Evolutionary conservation across 2,329 filamentous ascomycete genomes (phyloP), one percentile per base, ranked within the genome.

Genomic region (Trichoderma koningii): DNA sequence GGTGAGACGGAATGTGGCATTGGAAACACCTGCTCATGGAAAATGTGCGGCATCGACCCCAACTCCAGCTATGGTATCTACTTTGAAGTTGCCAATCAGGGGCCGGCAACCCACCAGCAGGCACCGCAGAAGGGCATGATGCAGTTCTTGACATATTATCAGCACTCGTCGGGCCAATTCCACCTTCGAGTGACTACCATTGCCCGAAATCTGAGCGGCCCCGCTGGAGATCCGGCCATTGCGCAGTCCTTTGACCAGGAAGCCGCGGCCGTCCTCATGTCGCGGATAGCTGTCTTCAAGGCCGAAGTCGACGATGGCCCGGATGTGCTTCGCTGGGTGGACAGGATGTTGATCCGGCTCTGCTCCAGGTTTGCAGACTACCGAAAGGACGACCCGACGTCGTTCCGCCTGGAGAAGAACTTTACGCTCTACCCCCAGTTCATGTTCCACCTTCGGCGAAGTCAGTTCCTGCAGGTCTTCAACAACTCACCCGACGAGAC

Each of bases 401-500:
- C 94, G 0, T 99, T 99, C 87, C 87, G 93, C 42, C 80, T 97
- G 68, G 95, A 99, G 79, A 97, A 97, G 87, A 99, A 99, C 82
- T 99, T 99, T 75, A 98, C 94, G 0, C 85, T 99, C 17, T 99
- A 99, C 75, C 95, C 95, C 28, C 95, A 99, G 76, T 99, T 99
- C 80, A 99, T 99, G 95, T 99, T 99, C 84, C 95, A 99, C 77
- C 85, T 99, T 67, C 90, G 95, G 71, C 88, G 95, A 78, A 97
- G 93, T 78, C 95, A 98, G 78, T 99, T 99, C 82, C 79, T 99
- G 69, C 95, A 99, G 75, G 93, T 99, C 65, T 99, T 99, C 86
- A 99, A 99, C 83, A 99, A 98, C 78, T 98, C 94, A 0, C 95
- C 95, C 7, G 95, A 99, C 72, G 95, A 99, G 79, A 99, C 95